A percentile compares a stretch with the other conserved stretches of the same genome.
These are phyloP conservation scores for Microbotryum intermedium DNA, from an alignment of 1,284 basidiomycete genomes.

Conservation along the genomic window DNA sequence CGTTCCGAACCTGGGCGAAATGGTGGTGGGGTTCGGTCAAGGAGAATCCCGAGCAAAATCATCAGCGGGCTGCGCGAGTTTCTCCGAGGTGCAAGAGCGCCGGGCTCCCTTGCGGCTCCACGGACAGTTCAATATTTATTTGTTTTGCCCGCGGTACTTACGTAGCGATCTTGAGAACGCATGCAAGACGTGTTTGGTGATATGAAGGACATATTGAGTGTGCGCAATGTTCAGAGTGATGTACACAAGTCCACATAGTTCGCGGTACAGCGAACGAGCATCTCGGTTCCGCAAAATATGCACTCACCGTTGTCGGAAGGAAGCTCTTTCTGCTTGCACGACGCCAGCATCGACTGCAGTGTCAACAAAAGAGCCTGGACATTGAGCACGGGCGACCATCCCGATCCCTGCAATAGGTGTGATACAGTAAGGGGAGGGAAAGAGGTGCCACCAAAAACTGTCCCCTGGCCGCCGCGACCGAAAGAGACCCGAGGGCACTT, in stretches of 20 bases:
- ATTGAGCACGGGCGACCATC: slow-evolving; percentile 36
- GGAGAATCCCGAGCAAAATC: too few relatives aligned
- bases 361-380: slow-evolving; percentile 41
- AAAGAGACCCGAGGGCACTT: not conserved
- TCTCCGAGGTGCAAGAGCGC: too few relatives aligned
- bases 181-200: too few relatives aligned
- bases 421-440: too few relatives aligned
- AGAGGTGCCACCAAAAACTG: not conserved
- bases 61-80: too few relatives aligned
- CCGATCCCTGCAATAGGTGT: slow-evolving; percentile 1
- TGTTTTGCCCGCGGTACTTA: too few relatives aligned
- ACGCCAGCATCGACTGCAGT: slow-evolving; percentile 44
- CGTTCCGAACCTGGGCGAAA: slow-evolving; percentile 11
- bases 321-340: slow-evolving; percentile 30
- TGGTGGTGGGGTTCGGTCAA: too few relatives aligned
- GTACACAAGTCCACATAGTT: not conserved
- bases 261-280: not conserved
- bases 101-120: too few relatives aligned
- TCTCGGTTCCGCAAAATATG: not conserved
- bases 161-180: too few relatives aligned
- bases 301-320: slow-evolving; percentile 29
- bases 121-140: too few relatives aligned
- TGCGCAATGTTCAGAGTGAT: not conserved
- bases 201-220: not conserved
- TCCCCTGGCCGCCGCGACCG: not conserved